Evolutionary conservation across 2,329 filamentous ascomycete species (phyloP).

Genomic region (Zasmidium cellare): DNA sequence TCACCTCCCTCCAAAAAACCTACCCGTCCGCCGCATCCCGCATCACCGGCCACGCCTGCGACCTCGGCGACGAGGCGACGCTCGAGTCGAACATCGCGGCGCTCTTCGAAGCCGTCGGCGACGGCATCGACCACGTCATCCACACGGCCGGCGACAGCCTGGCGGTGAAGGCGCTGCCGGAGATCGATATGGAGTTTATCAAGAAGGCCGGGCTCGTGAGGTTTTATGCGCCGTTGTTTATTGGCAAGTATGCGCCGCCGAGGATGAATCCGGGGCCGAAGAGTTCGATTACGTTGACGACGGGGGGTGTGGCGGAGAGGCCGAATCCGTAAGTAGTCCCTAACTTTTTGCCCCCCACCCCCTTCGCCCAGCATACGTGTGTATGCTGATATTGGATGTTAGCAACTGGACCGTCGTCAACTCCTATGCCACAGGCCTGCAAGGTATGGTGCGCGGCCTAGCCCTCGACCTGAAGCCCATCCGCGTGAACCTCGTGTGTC

Average conservation of each 20-base stretch:
- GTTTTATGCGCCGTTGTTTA: constrained; percentile 52
- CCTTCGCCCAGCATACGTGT: too few relatives aligned
- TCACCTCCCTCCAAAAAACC: constrained; percentile 45
- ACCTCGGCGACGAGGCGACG: constrained; percentile 48
- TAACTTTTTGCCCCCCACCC: too few relatives aligned
- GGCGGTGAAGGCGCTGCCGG: constrained; percentile 40
- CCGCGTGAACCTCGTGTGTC: constrained; percentile 62
- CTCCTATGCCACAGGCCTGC: constrained; percentile 51
- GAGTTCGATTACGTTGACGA: constrained; percentile 59
- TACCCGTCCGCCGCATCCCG: constrained; percentile 44
- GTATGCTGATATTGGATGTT: too few relatives aligned
- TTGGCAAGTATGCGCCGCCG: constrained; percentile 51
- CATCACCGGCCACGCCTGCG: constrained; percentile 48
- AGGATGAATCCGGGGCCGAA: constrained; percentile 45
- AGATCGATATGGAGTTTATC: constrained; percentile 43
- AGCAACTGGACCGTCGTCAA: constrained; percentile 52
- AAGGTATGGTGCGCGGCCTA: constrained; percentile 56
- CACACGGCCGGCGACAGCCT: constrained; percentile 57
- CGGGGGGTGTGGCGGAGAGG: constrained; percentile 52
- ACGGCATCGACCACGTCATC: constrained; percentile 56
- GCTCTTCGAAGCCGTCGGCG: constrained; percentile 43
- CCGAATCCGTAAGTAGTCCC: constrained; percentile 42
- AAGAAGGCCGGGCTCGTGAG: constrained; percentile 50
- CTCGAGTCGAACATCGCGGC: constrained; percentile 50
- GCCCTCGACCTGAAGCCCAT: constrained; percentile 65